phyloP scores from a whole-genome alignment of 805 yeast genomes.

The Metschnikowia koreensis region DNA sequence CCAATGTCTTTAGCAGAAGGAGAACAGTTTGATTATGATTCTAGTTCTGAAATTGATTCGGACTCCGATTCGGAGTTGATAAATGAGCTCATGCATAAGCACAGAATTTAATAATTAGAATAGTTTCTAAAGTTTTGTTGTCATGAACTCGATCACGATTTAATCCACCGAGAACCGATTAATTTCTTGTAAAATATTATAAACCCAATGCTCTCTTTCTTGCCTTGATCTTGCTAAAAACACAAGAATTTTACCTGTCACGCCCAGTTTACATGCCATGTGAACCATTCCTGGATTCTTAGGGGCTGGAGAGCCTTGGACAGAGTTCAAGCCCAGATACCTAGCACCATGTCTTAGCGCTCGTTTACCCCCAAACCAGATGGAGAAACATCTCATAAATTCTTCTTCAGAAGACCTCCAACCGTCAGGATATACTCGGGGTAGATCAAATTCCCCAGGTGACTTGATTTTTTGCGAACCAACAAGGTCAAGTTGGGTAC shows the following conservation, averaged over 20 bases:
- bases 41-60: constrained; percentile 9
- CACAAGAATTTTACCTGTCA: constrained; percentile 64
- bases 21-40: background rate
- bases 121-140: background rate
- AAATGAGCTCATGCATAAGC: constrained; percentile 8
- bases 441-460: constrained; percentile 59
- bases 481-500: constrained; percentile 57
- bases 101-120: background rate
- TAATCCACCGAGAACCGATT: constrained; percentile 28
- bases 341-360: constrained; percentile 7
- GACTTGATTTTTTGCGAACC: constrained; percentile 40
- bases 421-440: constrained; percentile 77
- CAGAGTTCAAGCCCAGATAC: background rate
- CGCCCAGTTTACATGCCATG: constrained; percentile 56
- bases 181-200: constrained; percentile 41
- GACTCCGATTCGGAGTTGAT: constrained; percentile 22
- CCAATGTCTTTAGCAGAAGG: background rate
- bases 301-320: constrained; percentile 11
- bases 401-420: constrained; percentile 83
- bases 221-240: constrained; percentile 80
- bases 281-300: constrained; percentile 45
- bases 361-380: constrained; percentile 74
- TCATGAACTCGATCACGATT: background rate
- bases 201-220: constrained; percentile 83
- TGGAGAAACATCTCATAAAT: constrained; percentile 67